Conservation (phyloP, 495 filamentous ascomycete species). For the Penicillium chermesinum region DNA sequence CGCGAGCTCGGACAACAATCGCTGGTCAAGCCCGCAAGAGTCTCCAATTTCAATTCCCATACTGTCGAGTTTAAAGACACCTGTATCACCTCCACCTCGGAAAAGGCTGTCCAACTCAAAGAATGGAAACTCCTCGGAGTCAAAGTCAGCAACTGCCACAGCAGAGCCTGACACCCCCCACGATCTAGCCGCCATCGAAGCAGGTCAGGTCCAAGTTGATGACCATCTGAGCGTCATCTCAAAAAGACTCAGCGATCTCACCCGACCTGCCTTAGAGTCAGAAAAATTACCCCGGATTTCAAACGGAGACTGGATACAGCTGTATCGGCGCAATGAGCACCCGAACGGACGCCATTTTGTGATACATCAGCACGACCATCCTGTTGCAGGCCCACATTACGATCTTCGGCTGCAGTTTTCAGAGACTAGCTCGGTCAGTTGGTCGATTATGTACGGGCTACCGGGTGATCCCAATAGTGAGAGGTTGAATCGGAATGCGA, state of each 20-base stretch:
- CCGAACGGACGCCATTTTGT: slow-evolving; percentile 54
- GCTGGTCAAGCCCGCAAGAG: neutral
- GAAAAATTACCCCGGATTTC: slow-evolving; percentile 31
- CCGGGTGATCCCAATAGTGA: slow-evolving; percentile 58
- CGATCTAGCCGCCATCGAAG: slow-evolving; percentile 50
- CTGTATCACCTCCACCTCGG: slow-evolving; percentile 16
- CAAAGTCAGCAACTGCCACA: too few relatives aligned
- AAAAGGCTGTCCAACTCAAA: neutral
- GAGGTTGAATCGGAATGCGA: slow-evolving; percentile 55
- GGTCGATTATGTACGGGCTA: slow-evolving; percentile 62
- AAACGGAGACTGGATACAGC: slow-evolving; percentile 41
- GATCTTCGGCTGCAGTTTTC: slow-evolving; percentile 65
- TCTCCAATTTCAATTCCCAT: neutral
- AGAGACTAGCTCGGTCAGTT: slow-evolving; percentile 56
- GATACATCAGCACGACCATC: slow-evolving; percentile 67
- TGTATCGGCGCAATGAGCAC: slow-evolving; percentile 50
- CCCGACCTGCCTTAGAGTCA: slow-evolving; percentile 3
- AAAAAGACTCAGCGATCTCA: slow-evolving; percentile 29
- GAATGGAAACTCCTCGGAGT: neutral
- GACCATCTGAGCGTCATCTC: slow-evolving; percentile 53
- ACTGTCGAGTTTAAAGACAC: slow-evolving; percentile 7
- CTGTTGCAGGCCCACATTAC: slow-evolving; percentile 58
- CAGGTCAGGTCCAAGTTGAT: slow-evolving; percentile 46
- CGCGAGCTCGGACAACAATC: slow-evolving; percentile 5
- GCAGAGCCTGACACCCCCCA: neutral